Evolutionary conservation across 2,329 filamentous ascomycete genomes (phyloP).

Genomic region (Fusarium sp.): DNA sequence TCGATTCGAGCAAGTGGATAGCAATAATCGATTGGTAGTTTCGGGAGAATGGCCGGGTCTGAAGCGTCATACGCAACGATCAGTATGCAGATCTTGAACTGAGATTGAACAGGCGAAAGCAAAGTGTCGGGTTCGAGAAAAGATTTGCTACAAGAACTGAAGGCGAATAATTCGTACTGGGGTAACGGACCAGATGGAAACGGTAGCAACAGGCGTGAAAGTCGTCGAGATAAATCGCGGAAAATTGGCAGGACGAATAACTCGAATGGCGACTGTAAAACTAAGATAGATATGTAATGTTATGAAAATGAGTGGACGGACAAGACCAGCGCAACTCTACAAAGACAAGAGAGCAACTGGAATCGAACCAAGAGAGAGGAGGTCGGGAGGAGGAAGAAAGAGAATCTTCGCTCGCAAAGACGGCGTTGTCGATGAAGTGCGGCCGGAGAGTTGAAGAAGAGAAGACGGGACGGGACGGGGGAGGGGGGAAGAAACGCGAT

Average conservation of each 20-base stretch:
- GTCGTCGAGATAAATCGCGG: conserved; percentile 40
- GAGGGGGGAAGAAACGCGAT: conserved; percentile 45
- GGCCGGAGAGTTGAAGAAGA: conserved; percentile 45
- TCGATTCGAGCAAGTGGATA: conserved; percentile 11
- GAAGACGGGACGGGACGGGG: conserved; percentile 45
- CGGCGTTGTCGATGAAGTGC: conserved; percentile 42
- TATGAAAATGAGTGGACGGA: conserved; percentile 68
- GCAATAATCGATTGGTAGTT: conserved; percentile 5
- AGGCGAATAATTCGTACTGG: conserved; percentile 21
- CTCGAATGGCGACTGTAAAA: conserved; percentile 31
- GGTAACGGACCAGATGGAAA: conserved; percentile 42
- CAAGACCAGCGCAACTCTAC: conserved; percentile 67
- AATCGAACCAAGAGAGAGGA: conserved; percentile 64
- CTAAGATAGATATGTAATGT: conserved; percentile 47
- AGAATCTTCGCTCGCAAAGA: conserved; percentile 48
- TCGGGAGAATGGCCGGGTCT: conserved; percentile 30
- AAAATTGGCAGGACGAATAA: conserved; percentile 47
- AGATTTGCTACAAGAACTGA: conserved; percentile 21
- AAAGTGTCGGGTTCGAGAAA: conserved; percentile 17
- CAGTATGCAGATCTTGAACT: conserved; percentile 36
- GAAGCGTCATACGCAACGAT: conserved; percentile 36
- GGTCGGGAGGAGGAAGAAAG: conserved; percentile 44
- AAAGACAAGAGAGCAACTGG: conserved; percentile 63
- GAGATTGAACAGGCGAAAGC: conserved; percentile 20
- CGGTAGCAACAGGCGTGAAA: conserved; percentile 34